phyloP scores from a whole-genome alignment of 2,329 filamentous ascomycete species.

The Trichophyton mentagrophytes region DNA sequence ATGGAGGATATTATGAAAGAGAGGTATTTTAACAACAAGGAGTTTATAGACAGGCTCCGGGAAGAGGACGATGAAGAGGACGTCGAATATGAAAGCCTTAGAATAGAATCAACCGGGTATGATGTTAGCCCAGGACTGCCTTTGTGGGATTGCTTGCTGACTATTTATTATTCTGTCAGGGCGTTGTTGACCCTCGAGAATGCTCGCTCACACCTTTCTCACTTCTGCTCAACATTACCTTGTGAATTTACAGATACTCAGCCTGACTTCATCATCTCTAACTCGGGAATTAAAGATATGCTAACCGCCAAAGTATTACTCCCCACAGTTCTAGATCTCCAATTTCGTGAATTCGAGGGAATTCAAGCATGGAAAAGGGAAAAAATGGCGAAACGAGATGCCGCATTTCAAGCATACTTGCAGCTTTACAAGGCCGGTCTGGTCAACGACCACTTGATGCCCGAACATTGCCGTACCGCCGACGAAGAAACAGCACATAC shows the following conservation, averaged over 20 bases:
- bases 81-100: conserved; percentile 26
- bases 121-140: conserved; percentile 10
- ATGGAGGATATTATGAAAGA: conserved; percentile 63
- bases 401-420: conserved; percentile 67
- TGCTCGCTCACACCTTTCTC: conserved; percentile 61
- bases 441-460: conserved; percentile 66
- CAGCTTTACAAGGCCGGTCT: conserved; percentile 57
- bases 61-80: conserved; percentile 40
- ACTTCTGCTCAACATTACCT: conserved; percentile 60
- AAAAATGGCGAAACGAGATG: conserved; percentile 62
- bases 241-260: conserved; percentile 49
- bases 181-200: conserved; percentile 61
- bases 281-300: conserved; percentile 19
- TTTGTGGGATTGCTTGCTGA: conserved; percentile 5
- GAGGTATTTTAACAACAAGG: conserved; percentile 53
- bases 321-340: conserved; percentile 54
- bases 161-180: conserved; percentile 24
- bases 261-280: conserved; percentile 53
- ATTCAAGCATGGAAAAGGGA: conserved; percentile 54
- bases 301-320: conserved; percentile 51
- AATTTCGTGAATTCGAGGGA: conserved; percentile 45
- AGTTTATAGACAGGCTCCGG: conserved; percentile 35
- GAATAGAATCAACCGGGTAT: conserved; percentile 34
- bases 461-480: conserved; percentile 31
- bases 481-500: conserved; percentile 26